phyloP scores from a whole-genome alignment of 225 moss, liverwort and hornwort species.

The Sphagnum tenellum region DNA sequence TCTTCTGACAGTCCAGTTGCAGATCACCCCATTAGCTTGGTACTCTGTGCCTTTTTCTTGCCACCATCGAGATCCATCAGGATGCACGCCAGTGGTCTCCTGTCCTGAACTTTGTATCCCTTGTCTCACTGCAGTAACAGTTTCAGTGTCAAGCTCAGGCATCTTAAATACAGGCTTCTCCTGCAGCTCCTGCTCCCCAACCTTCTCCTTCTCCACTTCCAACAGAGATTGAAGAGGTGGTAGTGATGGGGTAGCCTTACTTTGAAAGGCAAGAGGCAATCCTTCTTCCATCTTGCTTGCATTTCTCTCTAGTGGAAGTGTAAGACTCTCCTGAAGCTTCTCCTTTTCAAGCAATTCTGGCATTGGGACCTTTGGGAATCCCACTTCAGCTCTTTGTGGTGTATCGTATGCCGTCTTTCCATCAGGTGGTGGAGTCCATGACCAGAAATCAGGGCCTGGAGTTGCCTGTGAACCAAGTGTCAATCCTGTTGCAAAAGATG shows the following conservation, averaged over 20 bases:
- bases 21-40: slow-evolving; percentile 58
- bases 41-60: slow-evolving; percentile 67
- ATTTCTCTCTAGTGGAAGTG: slow-evolving; percentile 42
- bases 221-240: slow-evolving; percentile 93
- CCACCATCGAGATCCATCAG: slow-evolving; percentile 94
- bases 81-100: slow-evolving; percentile 43
- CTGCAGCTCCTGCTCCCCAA: slow-evolving; percentile 26
- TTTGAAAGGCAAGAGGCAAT: slow-evolving; percentile 57
- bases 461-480: slow-evolving; percentile 55
- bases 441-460: slow-evolving; percentile 94
- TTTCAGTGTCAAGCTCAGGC: slow-evolving; percentile 47
- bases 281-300: slow-evolving; percentile 12
- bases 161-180: slow-evolving; percentile 27
- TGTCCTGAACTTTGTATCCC: slow-evolving; percentile 46
- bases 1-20: slow-evolving; percentile 74
- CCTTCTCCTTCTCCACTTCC: slow-evolving; percentile 65
- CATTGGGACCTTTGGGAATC: slow-evolving; percentile 20
- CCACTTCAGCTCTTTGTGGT: slow-evolving; percentile 9
- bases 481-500: slow-evolving; percentile 18
- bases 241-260: slow-evolving; percentile 70
- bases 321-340: slow-evolving; percentile 11
- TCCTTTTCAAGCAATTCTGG: slow-evolving; percentile 42
- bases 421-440: slow-evolving; percentile 79
- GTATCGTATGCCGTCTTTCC: slow-evolving; percentile 22
- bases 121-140: slow-evolving; percentile 52